Evolutionary conservation across 2,329 filamentous ascomycete genomes (phyloP).

Genomic region (Ophiostoma himal-ulmi): DNA sequence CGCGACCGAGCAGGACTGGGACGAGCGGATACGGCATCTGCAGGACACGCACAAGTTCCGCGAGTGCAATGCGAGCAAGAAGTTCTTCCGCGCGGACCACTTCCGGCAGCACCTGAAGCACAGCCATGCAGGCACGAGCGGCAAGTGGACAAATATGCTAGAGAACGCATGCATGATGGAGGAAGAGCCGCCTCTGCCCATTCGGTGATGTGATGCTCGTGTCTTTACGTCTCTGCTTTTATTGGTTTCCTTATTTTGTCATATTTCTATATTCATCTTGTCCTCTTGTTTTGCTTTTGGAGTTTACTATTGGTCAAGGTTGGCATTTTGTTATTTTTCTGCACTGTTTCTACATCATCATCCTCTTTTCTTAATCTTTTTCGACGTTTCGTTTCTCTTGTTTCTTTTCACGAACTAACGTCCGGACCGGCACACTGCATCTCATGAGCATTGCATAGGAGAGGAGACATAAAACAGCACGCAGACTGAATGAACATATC

Average conservation of each 20-base stretch:
- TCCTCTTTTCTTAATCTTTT: slow-evolving; percentile 6
- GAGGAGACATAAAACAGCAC: neutral
- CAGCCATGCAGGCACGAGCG: slow-evolving; percentile 89
- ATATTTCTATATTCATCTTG: neutral
- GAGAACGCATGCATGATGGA: slow-evolving; percentile 96
- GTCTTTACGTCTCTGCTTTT: neutral
- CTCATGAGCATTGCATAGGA: neutral
- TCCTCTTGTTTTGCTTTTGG: neutral
- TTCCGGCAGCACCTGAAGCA: slow-evolving; percentile 98
- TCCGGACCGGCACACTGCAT: neutral
- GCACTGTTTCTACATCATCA: neutral
- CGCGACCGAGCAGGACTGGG: slow-evolving; percentile 80
- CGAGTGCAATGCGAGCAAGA: slow-evolving; percentile 97
- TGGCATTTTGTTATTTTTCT: slow-evolving; percentile 4
- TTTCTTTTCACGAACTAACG: neutral
- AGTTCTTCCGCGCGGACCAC: slow-evolving; percentile 95
- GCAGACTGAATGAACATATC: neutral
- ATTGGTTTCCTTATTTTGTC: too few species aligned
- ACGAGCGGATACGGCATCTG: slow-evolving; percentile 76
- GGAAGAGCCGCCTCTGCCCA: slow-evolving; percentile 59
- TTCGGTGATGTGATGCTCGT: slow-evolving; percentile 27
- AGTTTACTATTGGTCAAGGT: neutral
- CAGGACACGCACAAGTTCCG: slow-evolving; percentile 92
- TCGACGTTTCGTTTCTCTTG: neutral
- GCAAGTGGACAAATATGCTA: slow-evolving; percentile 98